A percentile compares a stretch with the other conserved stretches of the same genome.
phyloP scores from a whole-genome alignment of 176 grass and related monocot genomes.

The Ensete ventricosum region DNA sequence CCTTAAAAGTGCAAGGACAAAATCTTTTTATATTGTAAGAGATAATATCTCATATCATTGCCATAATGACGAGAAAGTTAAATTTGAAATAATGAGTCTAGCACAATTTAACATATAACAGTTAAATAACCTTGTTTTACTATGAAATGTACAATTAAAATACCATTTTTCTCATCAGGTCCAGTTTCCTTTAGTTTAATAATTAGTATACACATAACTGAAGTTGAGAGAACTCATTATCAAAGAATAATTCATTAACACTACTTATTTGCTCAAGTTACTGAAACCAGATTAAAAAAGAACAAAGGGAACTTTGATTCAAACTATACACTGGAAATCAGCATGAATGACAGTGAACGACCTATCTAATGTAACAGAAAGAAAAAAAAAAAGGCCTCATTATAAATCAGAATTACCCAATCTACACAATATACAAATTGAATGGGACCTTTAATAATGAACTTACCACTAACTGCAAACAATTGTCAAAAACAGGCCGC shows the following conservation, averaged over 20 bases:
- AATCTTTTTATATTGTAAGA: not conserved
- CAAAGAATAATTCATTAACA: not conserved
- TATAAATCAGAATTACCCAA: not conserved
- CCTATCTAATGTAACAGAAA: not conserved
- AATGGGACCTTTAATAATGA: not conserved
- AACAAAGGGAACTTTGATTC: not conserved
- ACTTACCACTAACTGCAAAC: conserved; percentile 62
- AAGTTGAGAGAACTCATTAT: not conserved
- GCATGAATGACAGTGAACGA: not conserved
- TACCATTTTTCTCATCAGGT: not conserved
- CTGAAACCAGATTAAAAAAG: not conserved
- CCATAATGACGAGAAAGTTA: too few relatives aligned
- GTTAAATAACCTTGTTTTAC: too few relatives aligned
- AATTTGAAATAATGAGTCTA: too few relatives aligned
- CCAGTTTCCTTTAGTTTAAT: not conserved
- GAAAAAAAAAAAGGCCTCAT: too few relatives aligned
- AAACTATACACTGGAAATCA: not conserved
- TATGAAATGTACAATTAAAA: not conserved
- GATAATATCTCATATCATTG: not conserved
- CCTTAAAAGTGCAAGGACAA: not conserved
- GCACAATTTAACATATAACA: too few relatives aligned
- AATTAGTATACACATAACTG: not conserved
- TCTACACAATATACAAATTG: not conserved
- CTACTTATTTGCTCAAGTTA: not conserved
- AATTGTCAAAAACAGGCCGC: conserved; percentile 78